Conservation (phyloP, 495 filamentous ascomycete species). For the Aspergillus asperescens region DNA sequence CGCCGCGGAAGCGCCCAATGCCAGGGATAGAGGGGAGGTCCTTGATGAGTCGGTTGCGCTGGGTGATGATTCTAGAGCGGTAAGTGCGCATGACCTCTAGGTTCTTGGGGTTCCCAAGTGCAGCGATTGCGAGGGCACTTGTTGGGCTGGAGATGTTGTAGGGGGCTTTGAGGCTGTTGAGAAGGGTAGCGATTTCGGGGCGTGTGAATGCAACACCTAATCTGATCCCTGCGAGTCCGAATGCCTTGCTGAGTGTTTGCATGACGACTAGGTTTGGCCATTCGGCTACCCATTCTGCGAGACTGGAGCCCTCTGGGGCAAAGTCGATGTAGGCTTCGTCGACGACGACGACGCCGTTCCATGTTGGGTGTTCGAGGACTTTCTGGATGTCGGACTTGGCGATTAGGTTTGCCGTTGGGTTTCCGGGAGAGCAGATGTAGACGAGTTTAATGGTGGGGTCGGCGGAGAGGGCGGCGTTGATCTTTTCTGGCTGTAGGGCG, state of each 20-base stretch:
- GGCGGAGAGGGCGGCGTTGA: conserved; percentile 57
- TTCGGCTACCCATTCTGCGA: conserved; percentile 89
- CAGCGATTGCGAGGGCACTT: conserved; percentile 69
- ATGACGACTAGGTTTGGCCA: conserved; percentile 97
- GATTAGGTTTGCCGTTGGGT: conserved; percentile 79
- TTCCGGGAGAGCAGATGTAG: conserved; percentile 91
- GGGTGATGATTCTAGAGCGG: conserved; percentile 59
- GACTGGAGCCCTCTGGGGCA: conserved; percentile 66
- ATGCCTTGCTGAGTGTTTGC: conserved; percentile 95
- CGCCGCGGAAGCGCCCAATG: conserved; percentile 76
- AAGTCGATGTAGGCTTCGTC: conserved; percentile 99
- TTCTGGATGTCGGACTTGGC: conserved; percentile 66
- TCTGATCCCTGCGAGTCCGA: conserved; percentile 89
- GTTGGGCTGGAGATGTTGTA: conserved; percentile 91
- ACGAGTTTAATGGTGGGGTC: conserved; percentile 74
- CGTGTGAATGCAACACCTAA: conserved; percentile 68
- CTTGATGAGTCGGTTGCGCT: conserved; percentile 67
- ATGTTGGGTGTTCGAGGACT: conserved; percentile 79
- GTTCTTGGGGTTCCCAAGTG: conserved; percentile 54
- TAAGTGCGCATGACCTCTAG: conserved; percentile 67
- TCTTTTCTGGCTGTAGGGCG: conserved; percentile 60
- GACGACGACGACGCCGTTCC: conserved; percentile 90
- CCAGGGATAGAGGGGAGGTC: conserved; percentile 73
- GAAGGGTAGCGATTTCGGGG: conserved; percentile 59
- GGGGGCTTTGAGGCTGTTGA: conserved; percentile 91